Percentiles rank a stretch among this genome's conserved stretches.
Conservation (phyloP, 371 early-diverging fungal genomes). For the Syncephalastrum sp. region DNA sequence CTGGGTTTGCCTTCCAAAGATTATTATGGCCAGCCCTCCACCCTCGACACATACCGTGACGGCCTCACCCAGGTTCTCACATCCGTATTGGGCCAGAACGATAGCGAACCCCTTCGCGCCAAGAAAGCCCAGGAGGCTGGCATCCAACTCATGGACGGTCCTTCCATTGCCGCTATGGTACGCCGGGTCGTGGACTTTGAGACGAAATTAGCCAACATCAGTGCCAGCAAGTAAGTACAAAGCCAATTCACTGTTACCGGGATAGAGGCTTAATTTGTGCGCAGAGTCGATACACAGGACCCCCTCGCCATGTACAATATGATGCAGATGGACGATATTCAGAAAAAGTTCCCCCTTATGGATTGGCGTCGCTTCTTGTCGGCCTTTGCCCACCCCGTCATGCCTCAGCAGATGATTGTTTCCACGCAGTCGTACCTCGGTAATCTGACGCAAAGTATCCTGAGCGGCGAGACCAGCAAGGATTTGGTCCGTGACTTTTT, state of each 20-base stretch:
- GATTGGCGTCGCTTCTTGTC: slow-evolving; percentile 21
- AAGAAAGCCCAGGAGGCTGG: slow-evolving; percentile 5
- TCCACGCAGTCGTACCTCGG: slow-evolving; percentile 15
- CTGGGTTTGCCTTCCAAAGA: slow-evolving; percentile 57
- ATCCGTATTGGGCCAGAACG: slow-evolving; percentile 13
- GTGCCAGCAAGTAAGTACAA: slow-evolving; percentile 8
- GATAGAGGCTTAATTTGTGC: slow-evolving; percentile 9
- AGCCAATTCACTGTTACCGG: neutral
- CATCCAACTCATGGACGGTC: slow-evolving; percentile 10
- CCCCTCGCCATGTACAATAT: slow-evolving; percentile 56
- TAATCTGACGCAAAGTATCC: slow-evolving; percentile 6
- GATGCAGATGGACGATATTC: slow-evolving; percentile 32
- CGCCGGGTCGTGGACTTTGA: slow-evolving; percentile 50
- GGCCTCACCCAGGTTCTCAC: slow-evolving; percentile 27
- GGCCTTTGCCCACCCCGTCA: neutral
- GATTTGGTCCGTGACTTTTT: slow-evolving; percentile 14
- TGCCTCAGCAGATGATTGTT: slow-evolving; percentile 10
- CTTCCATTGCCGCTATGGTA: slow-evolving; percentile 25
- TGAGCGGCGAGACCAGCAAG: neutral
- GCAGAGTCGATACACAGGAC: slow-evolving; percentile 42
- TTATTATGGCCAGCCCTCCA: slow-evolving; percentile 46
- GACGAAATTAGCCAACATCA: slow-evolving; percentile 37
- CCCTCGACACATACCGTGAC: slow-evolving; percentile 30
- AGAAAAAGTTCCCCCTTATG: slow-evolving; percentile 21
- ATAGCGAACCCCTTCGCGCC: slow-evolving; percentile 1